These are phyloP conservation scores for Hypericum perforatum DNA, from an alignment of 345 rosid genomes.

Conservation along the genomic window DNA sequence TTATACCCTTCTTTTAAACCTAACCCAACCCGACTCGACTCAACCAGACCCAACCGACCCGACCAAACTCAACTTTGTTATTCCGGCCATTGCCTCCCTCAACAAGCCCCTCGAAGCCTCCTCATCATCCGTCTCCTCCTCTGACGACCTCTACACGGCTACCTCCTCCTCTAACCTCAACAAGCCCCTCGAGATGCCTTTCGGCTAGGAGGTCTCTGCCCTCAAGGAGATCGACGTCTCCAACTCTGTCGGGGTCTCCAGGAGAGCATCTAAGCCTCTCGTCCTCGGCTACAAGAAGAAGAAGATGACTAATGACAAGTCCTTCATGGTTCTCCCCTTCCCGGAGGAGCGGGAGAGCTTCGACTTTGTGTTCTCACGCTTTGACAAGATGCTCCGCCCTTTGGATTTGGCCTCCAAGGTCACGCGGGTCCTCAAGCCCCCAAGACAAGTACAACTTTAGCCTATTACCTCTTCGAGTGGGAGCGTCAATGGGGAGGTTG, in stretches of 20 bases:
- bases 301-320: too few relatives aligned
- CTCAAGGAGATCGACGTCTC: constrained; percentile 67
- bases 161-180: constrained; percentile 55
- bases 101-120: constrained; percentile 33
- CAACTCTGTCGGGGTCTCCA: constrained; percentile 61
- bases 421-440: constrained; percentile 66
- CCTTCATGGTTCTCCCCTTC: constrained; percentile 4
- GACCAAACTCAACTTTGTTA: constrained; percentile 49
- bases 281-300: constrained; percentile 56
- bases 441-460: constrained; percentile 87
- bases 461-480: constrained; percentile 26
- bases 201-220: constrained; percentile 76
- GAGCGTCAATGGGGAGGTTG: constrained; percentile 43
- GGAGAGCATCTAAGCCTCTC: constrained; percentile 66
- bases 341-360: constrained; percentile 49
- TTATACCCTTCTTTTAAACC: too few relatives aligned
- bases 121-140: constrained; percentile 18
- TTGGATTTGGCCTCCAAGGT: constrained; percentile 74
- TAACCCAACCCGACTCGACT: too few relatives aligned
- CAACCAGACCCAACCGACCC: too few relatives aligned
- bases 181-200: constrained; percentile 51
- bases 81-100: constrained; percentile 28
- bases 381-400: constrained; percentile 43
- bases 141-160: constrained; percentile 53
- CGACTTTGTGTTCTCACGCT: constrained; percentile 70